Conservation (phyloP, 1,284 basidiomycete species). For the Tetrapyrgos nigripes region DNA sequence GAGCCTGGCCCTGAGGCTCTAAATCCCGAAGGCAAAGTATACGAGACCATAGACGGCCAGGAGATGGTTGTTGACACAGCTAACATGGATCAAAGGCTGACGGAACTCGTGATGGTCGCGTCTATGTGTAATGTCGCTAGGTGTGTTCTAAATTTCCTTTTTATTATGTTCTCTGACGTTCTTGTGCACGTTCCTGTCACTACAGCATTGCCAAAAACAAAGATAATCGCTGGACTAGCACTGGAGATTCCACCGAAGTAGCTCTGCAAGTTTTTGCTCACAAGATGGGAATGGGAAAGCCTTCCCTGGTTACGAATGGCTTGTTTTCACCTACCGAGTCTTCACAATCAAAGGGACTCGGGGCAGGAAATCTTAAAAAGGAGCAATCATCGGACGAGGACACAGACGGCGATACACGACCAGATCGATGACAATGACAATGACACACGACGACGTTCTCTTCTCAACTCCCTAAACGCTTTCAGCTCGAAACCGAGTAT, state of each 20-base stretch:
- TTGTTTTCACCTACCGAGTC: slow-evolving; percentile 21
- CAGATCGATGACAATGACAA: no score
- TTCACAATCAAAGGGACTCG: slow-evolving; percentile 17
- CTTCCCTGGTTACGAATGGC: slow-evolving; percentile 25
- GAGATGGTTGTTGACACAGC: slow-evolving; percentile 27
- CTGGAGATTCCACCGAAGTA: slow-evolving; percentile 74
- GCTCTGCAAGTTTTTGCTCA: slow-evolving; percentile 72
- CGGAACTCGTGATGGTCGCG: slow-evolving; percentile 35
- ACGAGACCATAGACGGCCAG: neutral
- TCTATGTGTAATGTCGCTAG: slow-evolving; percentile 45
- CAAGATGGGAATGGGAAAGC: slow-evolving; percentile 43
- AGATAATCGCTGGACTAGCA: slow-evolving; percentile 64
- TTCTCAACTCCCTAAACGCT: neutral
- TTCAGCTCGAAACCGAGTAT: slow-evolving; percentile 42
- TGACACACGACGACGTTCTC: no score
- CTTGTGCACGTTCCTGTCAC: neutral
- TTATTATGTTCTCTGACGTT: neutral
- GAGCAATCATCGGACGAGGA: neutral
- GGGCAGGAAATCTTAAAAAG: neutral
- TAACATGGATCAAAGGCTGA: slow-evolving; percentile 31
- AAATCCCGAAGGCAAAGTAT: slow-evolving; percentile 28
- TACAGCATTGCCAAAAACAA: slow-evolving; percentile 41
- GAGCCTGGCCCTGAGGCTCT: slow-evolving; percentile 37
- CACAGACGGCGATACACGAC: neutral
- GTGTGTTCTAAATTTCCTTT: slow-evolving; percentile 24